Base-by-base conservation (phyloP, 2,329 filamentous ascomycete species). In the Aspergillus sp. region DNA sequence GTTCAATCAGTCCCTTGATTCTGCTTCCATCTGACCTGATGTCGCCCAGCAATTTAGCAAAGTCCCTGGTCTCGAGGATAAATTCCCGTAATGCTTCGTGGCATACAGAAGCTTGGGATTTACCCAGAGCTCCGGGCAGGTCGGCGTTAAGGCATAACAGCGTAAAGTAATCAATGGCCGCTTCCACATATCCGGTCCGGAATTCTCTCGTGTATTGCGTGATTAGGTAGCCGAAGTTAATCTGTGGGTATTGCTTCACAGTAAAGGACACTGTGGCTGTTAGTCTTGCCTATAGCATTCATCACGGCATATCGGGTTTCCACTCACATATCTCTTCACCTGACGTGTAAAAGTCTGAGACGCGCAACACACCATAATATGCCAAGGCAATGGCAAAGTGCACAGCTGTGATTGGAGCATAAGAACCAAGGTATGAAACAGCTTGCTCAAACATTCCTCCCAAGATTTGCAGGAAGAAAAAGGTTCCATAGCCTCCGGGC, bases 151-250 rank as follows among this genome's bases (percentile, higher is more conserved):
- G 86, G 75, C 92, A 96, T 70, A 99, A 93, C 59, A 99, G 80
- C 5, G 89, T 86, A 51, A 99, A 86, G 75, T 99, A 99, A 75
- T 99, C 95, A 17, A 96, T 91, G 2, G 96, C 95, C 36, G 92
- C 91, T 60, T 90, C 90, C 6, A 92, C 90, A 70, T 96, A 89
- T 19, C 92, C 93, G 30, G 92, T 91, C 55, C 95, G 89, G 85
- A 99, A 99, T 76, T 97, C 93, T 57, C 90, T 87, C 4, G 96
- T 99, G 81, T 99, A 99, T 75, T 95, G 92, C 42, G 94, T 96
- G 62, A 98, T 83, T 82, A 98, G 91, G 61, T 90, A 89, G 48
- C 91, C 93, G 78, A 98, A 98, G 81, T 95, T 96, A 77, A 99
- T 89, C 74, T 97, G 92, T 5, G 92, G 70, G 84, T 77, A 76